Conservation (phyloP, 371 early-diverging fungal species). For the Mortierella sp. region DNA sequence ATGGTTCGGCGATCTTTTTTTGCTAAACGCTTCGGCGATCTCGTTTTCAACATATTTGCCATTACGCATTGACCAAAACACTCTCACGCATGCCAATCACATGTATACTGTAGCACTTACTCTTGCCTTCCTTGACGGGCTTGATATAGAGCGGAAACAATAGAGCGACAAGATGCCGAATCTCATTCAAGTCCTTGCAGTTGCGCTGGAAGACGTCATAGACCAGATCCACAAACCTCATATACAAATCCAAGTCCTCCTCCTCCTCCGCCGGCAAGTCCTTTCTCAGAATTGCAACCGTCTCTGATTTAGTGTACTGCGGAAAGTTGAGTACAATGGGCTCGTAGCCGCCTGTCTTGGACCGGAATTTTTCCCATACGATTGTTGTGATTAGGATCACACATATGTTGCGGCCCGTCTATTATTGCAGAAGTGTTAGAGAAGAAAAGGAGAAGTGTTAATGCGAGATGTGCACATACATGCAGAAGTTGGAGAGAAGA, state of each 20-base stretch:
- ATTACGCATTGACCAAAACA: not conserved
- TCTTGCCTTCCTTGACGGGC: constrained; percentile 79
- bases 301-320: constrained; percentile 78
- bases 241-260: constrained; percentile 70
- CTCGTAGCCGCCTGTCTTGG: constrained; percentile 74
- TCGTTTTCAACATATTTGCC: not conserved
- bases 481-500: not conserved
- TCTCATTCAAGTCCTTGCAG: constrained; percentile 87
- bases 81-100: not conserved
- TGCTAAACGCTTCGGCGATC: not conserved
- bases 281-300: constrained; percentile 74
- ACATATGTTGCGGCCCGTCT: constrained; percentile 74
- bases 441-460: not conserved
- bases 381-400: constrained; percentile 81
- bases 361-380: constrained; percentile 85
- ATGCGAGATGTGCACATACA: not conserved
- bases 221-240: constrained; percentile 76
- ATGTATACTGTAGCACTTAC: constrained; percentile 49
- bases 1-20: not conserved
- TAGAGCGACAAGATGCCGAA: constrained; percentile 83
- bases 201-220: constrained; percentile 83
- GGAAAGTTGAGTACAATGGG: constrained; percentile 79
- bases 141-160: constrained; percentile 87
- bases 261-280: constrained; percentile 78
- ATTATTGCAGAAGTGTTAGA: not conserved